phyloP scores from a whole-genome alignment of 208 protist species.

The Trypanosoma boissoni region DNA sequence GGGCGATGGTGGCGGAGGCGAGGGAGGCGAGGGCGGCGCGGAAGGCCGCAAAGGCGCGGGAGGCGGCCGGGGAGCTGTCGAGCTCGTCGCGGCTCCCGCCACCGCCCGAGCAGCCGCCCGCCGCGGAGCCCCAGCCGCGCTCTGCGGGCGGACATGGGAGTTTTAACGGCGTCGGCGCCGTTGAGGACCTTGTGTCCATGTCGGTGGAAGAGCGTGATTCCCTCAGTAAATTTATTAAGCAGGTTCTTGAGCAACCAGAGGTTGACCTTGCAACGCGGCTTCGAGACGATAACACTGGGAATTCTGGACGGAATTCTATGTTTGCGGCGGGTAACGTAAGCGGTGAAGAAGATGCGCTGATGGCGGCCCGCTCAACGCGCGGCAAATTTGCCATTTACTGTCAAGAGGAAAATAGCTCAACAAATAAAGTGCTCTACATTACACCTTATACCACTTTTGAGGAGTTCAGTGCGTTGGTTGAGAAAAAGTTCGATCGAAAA shows the following conservation, averaged over 20 bases:
- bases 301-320: not conserved
- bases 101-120: conserved; percentile 7
- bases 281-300: conserved; percentile 29
- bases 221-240: conserved; percentile 73
- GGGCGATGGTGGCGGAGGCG: conserved; percentile 38
- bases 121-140: no score
- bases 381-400: conserved; percentile 77
- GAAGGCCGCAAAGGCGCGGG: conserved; percentile 18
- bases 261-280: conserved; percentile 35
- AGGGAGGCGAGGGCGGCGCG: conserved; percentile 30
- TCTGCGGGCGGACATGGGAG: no score
- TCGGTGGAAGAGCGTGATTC: conserved; percentile 57
- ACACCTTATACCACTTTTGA: conserved; percentile 62
- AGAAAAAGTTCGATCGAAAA: conserved; percentile 76
- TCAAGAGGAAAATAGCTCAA: conserved; percentile 54
- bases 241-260: conserved; percentile 60
- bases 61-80: not conserved
- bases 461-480: conserved; percentile 63
- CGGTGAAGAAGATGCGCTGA: conserved; percentile 31
- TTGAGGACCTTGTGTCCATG: conserved; percentile 56
- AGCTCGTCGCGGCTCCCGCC: not conserved
- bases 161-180: conserved; percentile 25
- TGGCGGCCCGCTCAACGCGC: conserved; percentile 29
- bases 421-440: conserved; percentile 69
- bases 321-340: conserved; percentile 3